phyloP scores from a whole-genome alignment of 257 asterid genomes.

The Lantana camara region DNA sequence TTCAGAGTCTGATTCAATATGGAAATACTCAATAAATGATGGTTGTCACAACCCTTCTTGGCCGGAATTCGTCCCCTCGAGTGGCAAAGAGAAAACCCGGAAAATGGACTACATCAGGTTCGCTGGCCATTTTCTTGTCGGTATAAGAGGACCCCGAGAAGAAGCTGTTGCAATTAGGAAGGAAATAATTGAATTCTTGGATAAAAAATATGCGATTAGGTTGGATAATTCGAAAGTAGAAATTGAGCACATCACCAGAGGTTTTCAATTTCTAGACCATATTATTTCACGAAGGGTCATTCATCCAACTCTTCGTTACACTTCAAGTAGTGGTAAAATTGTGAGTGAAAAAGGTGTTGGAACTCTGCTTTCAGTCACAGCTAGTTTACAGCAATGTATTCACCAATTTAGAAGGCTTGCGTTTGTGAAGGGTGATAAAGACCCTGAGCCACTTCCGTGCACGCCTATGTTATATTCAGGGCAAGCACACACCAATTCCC shows the following conservation, averaged over 20 bases:
- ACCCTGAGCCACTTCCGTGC: slow-evolving; percentile 97
- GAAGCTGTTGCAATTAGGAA: slow-evolving; percentile 72
- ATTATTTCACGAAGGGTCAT: slow-evolving; percentile 79
- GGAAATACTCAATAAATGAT: slow-evolving; percentile 84
- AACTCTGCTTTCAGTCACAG: slow-evolving; percentile 87
- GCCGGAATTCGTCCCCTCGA: slow-evolving; percentile 97
- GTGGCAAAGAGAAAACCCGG: slow-evolving; percentile 83
- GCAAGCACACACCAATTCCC: slow-evolving; percentile 94
- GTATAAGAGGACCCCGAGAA: slow-evolving; percentile 91
- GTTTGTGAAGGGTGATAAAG: slow-evolving; percentile 84
- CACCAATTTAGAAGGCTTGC: slow-evolving; percentile 76
- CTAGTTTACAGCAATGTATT: slow-evolving; percentile 82
- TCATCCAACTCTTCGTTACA: slow-evolving; percentile 89
- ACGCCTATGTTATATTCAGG: slow-evolving; percentile 96
- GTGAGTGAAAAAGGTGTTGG: slow-evolving; percentile 91
- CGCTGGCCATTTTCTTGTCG: slow-evolving; percentile 85
- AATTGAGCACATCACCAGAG: slow-evolving; percentile 85
- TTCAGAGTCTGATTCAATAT: slow-evolving; percentile 67
- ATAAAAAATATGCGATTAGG: slow-evolving; percentile 52
- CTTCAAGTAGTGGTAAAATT: slow-evolving; percentile 78
- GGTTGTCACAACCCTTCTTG: slow-evolving; percentile 97
- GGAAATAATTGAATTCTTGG: slow-evolving; percentile 75
- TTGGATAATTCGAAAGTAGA: slow-evolving; percentile 82
- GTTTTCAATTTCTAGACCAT: slow-evolving; percentile 87
- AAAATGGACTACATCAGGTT: slow-evolving; percentile 86